A percentile compares a stretch with the other conserved stretches of the same genome.
These are phyloP conservation scores for Linderniella brevidens DNA, from an alignment of 257 asterid species.

Conservation along the genomic window DNA sequence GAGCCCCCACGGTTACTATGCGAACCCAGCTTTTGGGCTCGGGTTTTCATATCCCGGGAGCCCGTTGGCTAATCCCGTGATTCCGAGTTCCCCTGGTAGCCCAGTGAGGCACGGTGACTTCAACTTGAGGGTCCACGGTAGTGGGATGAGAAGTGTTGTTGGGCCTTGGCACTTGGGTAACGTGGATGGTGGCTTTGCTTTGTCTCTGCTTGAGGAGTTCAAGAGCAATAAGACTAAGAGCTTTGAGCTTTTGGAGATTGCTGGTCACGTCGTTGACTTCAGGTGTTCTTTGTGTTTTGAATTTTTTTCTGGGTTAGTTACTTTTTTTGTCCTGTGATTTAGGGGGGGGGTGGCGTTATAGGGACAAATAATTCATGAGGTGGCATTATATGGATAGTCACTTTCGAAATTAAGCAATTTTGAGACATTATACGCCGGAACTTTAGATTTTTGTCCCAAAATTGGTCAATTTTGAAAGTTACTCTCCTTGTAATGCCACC, in stretches of 20 bases:
- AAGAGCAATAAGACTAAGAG: conserved; percentile 79
- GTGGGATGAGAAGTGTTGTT: conserved; percentile 56
- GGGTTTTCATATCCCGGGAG: conserved; percentile 83
- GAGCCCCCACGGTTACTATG: conserved; percentile 66
- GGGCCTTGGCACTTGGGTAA: conserved; percentile 84
- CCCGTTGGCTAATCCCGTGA: conserved; percentile 48
- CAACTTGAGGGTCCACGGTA: conserved; percentile 39
- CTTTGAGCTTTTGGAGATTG: conserved; percentile 79
- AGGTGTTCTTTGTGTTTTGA: conserved; percentile 27
- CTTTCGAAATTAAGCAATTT: too few species aligned
- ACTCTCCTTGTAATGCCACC: too few species aligned
- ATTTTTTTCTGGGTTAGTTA: too few species aligned
- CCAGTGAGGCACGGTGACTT: conserved; percentile 76
- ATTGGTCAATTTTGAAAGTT: too few species aligned
- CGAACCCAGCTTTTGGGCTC: conserved; percentile 44
- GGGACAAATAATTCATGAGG: too few species aligned
- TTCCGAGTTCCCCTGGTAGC: conserved; percentile 60
- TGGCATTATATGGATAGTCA: too few species aligned
- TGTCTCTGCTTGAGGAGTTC: conserved; percentile 83
- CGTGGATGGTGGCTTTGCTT: conserved; percentile 46
- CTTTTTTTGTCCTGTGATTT: too few species aligned
- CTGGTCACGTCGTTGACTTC: conserved; percentile 91
- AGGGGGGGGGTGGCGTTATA: too few species aligned
- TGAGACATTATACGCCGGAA: too few species aligned
- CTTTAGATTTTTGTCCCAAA: too few species aligned